Conservation (phyloP, 2,329 filamentous ascomycete species). For the Chrysosporium queenslandicum region DNA sequence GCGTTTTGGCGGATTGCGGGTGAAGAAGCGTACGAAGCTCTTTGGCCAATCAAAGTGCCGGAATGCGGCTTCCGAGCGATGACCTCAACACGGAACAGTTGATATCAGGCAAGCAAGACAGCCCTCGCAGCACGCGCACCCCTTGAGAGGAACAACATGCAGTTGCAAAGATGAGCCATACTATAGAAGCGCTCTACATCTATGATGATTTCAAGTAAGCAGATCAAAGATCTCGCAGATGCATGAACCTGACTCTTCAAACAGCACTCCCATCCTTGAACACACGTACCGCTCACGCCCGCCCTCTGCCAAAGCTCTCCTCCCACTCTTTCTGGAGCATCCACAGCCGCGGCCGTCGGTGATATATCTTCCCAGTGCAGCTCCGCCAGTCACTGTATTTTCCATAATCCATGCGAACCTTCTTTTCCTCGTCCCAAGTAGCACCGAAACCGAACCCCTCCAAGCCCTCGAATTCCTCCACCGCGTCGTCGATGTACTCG, state of each 20-base stretch:
- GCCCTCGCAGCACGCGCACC: not conserved
- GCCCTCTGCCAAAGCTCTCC: constrained; percentile 61
- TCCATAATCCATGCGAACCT: constrained; percentile 79
- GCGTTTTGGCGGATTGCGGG: not conserved
- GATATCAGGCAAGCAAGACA: not conserved
- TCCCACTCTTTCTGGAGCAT: constrained; percentile 80
- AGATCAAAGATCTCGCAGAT: too few species aligned
- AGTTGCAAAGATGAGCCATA: constrained; percentile 58
- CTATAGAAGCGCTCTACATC: constrained; percentile 92
- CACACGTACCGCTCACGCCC: constrained; percentile 80
- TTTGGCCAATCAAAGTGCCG: not conserved
- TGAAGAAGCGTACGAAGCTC: not conserved
- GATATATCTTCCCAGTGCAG: constrained; percentile 71
- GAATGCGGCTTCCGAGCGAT: not conserved
- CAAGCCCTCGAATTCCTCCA: constrained; percentile 90
- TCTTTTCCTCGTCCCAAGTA: constrained; percentile 74
- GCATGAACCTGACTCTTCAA: constrained; percentile 9
- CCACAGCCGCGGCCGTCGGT: constrained; percentile 71
- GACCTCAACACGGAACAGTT: not conserved
- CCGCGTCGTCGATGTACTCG: constrained; percentile 79
- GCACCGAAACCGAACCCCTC: constrained; percentile 76
- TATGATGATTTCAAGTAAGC: constrained; percentile 87
- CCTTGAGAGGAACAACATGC: not conserved
- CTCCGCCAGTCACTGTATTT: constrained; percentile 79
- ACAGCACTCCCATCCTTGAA: constrained; percentile 71